Conservation (phyloP, 202 grass and related monocot genomes). For the Cymbopogon flexuosus region DNA sequence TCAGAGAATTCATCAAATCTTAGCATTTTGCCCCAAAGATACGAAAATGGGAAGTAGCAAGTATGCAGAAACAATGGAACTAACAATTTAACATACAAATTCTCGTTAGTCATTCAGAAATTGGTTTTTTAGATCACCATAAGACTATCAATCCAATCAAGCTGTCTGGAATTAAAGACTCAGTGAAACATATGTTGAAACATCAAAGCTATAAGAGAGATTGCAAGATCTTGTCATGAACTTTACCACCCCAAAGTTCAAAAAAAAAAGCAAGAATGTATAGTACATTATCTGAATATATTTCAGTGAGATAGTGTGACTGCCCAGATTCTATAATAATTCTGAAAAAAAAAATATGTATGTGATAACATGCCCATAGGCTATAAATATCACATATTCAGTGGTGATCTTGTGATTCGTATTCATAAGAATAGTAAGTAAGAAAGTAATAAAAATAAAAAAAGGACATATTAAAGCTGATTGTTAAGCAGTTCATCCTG, state of each 20-base stretch:
- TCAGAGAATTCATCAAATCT: background rate
- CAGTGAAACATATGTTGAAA: background rate
- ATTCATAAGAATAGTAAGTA: background rate
- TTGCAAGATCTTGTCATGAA: background rate
- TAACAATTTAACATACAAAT: background rate
- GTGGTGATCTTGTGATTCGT: no score
- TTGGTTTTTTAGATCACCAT: background rate
- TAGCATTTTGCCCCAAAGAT: background rate
- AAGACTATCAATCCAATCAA: background rate
- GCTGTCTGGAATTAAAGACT: background rate
- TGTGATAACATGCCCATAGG: background rate
- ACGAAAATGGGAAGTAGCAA: background rate
- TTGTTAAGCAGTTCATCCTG: background rate
- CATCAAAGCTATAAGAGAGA: slow-evolving; percentile 2
- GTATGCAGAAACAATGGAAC: slow-evolving; percentile 4
- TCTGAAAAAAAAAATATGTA: background rate
- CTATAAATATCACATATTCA: background rate
- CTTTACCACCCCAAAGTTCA: background rate
- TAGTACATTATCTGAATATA: background rate
- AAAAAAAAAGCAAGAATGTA: background rate
- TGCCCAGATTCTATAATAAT: background rate
- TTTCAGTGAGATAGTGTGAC: background rate
- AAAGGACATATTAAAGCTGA: background rate
- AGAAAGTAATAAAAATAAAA: background rate
- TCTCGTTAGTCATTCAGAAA: background rate